These are phyloP conservation scores for Fusarium subtropicale DNA, from an alignment of 2,329 filamentous ascomycete species.

Conservation along the genomic window DNA sequence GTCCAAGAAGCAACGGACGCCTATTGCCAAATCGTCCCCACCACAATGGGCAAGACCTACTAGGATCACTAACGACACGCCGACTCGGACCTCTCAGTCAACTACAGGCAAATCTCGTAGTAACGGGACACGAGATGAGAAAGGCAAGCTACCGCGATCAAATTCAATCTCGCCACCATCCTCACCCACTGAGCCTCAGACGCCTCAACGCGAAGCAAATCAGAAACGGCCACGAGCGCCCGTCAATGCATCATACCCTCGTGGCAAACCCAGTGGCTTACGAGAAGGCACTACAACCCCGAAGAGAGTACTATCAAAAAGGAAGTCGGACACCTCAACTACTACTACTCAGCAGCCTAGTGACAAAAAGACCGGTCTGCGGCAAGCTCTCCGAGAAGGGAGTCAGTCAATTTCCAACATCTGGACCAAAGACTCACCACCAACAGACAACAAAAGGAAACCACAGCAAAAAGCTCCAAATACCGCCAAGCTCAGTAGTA, in stretches of 20 bases:
- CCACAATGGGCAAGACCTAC: slow-evolving; percentile 23
- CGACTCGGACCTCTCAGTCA: slow-evolving; percentile 11
- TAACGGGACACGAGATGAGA: slow-evolving; percentile 20
- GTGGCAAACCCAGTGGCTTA: slow-evolving; percentile 49
- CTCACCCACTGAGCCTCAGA: slow-evolving; percentile 20
- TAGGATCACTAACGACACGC: slow-evolving; percentile 16
- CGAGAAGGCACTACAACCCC: slow-evolving; percentile 24
- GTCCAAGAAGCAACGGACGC: slow-evolving; percentile 22
- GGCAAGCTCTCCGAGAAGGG: slow-evolving; percentile 64
- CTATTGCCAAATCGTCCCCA: slow-evolving; percentile 21
- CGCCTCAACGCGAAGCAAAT: slow-evolving; percentile 38
- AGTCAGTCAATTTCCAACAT: slow-evolving; percentile 61
- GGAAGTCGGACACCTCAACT: slow-evolving; percentile 32
- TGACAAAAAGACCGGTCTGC: slow-evolving; percentile 62
- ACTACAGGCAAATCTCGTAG: slow-evolving; percentile 8
- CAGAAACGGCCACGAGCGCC: slow-evolving; percentile 43
- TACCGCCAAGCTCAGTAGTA: slow-evolving; percentile 32
- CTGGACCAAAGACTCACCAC: slow-evolving; percentile 60
- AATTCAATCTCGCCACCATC: slow-evolving; percentile 26
- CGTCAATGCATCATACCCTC: slow-evolving; percentile 22
- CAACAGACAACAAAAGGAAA: slow-evolving; percentile 43
- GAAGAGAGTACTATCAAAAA: slow-evolving; percentile 41
- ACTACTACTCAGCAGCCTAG: slow-evolving; percentile 28
- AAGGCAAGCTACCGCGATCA: slow-evolving; percentile 14
- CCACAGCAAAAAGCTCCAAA: slow-evolving; percentile 43